A percentile compares a stretch with the other conserved stretches of the same genome.
Evolutionary conservation across 768 basidiomycete species (phyloP).

Genomic region (Phaeotremella fagi): DNA sequence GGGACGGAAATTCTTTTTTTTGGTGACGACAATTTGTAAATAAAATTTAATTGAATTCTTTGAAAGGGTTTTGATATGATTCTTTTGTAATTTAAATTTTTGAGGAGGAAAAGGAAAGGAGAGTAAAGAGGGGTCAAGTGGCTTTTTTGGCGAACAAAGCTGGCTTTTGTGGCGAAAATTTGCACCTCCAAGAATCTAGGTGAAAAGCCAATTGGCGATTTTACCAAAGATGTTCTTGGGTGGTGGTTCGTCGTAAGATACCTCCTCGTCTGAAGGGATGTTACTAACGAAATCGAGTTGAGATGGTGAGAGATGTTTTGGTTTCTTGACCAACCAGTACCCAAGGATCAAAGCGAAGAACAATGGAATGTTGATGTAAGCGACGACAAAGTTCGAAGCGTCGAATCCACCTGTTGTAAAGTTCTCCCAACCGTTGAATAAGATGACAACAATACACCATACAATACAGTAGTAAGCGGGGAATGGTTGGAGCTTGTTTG

Average conservation of each 20-base stretch:
- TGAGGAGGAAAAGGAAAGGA: too few species aligned
- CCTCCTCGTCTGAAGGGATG: conserved; percentile 23
- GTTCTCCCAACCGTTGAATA: conserved; percentile 39
- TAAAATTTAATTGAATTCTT: too few species aligned
- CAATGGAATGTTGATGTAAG: conserved; percentile 28
- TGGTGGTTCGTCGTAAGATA: conserved; percentile 21
- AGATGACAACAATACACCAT: conserved; percentile 24
- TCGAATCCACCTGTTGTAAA: conserved; percentile 33
- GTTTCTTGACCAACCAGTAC: conserved; percentile 17
- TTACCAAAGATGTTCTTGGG: conserved; percentile 20
- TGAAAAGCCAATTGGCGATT: conserved; percentile 20
- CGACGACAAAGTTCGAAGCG: conserved; percentile 23
- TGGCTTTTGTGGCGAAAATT: background rate
- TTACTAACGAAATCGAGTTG: conserved; percentile 31
- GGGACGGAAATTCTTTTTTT: too few species aligned
- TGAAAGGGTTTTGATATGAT: too few species aligned
- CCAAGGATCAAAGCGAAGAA: conserved; percentile 13
- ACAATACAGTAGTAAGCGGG: conserved; percentile 30
- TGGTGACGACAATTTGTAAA: too few species aligned
- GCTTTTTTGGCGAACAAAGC: too few species aligned
- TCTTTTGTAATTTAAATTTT: too few species aligned
- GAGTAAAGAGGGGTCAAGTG: background rate
- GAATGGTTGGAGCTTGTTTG: conserved; percentile 20
- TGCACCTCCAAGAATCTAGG: conserved; percentile 1
- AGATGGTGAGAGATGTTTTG: background rate